These are phyloP conservation scores for Cytospora chrysosperma DNA, from an alignment of 2,329 filamentous ascomycete genomes.

Conservation along the genomic window DNA sequence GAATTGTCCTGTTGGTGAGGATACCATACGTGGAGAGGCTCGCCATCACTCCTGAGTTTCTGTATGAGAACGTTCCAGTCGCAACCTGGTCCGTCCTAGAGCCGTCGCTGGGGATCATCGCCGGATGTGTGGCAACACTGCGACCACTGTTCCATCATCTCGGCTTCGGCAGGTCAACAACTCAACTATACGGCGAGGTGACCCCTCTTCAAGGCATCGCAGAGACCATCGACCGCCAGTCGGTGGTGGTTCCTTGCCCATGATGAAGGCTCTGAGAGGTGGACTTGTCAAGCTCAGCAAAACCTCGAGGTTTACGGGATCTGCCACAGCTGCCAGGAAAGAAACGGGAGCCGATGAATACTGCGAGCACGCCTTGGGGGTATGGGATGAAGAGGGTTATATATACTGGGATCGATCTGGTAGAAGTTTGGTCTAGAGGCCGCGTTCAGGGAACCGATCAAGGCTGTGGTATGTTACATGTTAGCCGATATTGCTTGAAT, in stretches of 20 bases:
- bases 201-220: background rate
- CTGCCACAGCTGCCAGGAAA: background rate
- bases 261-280: constrained; percentile 4
- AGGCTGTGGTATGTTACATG: too few relatives aligned
- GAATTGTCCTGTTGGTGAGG: constrained; percentile 39
- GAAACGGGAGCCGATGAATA: background rate
- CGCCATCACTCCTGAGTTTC: constrained; percentile 31
- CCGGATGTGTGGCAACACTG: constrained; percentile 33
- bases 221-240: background rate
- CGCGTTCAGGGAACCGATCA: too few relatives aligned
- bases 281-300: background rate
- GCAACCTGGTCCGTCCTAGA: constrained; percentile 42
- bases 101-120: constrained; percentile 38
- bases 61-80: constrained; percentile 36
- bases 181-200: constrained; percentile 8
- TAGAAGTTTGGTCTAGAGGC: too few relatives aligned
- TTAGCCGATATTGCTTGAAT: too few relatives aligned
- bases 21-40: constrained; percentile 35
- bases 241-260: background rate
- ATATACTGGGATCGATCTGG: too few relatives aligned
- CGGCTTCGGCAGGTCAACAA: constrained; percentile 1
- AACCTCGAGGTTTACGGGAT: background rate
- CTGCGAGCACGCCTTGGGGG: constrained; percentile 1
- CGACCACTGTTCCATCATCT: constrained; percentile 29
- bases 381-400: too few relatives aligned